A percentile compares a stretch with the other conserved stretches of the same genome.
Conservation (phyloP, 1,139 yeast genomes). For the Saccharomyces hybrid region DNA sequence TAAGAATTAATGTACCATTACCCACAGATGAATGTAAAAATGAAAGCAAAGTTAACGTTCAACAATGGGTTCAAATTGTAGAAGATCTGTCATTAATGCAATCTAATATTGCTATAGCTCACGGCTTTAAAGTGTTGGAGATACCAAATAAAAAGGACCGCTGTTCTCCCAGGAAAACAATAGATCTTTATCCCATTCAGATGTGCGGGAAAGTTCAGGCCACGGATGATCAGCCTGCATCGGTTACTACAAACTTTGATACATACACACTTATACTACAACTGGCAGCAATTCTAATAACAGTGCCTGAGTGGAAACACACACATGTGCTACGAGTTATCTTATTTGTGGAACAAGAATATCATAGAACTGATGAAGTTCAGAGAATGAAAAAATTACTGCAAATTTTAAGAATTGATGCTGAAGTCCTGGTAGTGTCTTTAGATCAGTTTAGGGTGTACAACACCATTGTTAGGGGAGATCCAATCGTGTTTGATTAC, state of each 20-base stretch:
- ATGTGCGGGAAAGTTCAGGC: constrained; percentile 77
- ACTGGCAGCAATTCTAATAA: constrained; percentile 81
- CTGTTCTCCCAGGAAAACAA: constrained; percentile 40
- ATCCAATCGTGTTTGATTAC: constrained; percentile 29
- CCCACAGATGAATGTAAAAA: constrained; percentile 81
- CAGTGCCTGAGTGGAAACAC: constrained; percentile 87
- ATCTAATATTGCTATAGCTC: constrained; percentile 88
- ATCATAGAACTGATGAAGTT: constrained; percentile 65
- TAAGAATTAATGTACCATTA: constrained; percentile 31
- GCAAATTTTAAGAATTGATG: constrained; percentile 73
- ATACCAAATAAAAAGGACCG: constrained; percentile 41
- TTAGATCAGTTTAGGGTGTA: constrained; percentile 60
- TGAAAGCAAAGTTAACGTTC: constrained; percentile 44
- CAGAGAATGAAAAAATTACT: constrained; percentile 54
- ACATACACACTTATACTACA: constrained; percentile 89
- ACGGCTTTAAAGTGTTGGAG: constrained; percentile 60
- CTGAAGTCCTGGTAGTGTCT: constrained; percentile 64
- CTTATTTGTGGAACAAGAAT: constrained; percentile 73
- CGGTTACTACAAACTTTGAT: constrained; percentile 82
- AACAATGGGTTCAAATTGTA: constrained; percentile 85
- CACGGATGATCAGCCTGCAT: constrained; percentile 46
- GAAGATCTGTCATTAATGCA: constrained; percentile 91
- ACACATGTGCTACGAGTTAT: constrained; percentile 70
- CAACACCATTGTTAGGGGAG: constrained; percentile 71
- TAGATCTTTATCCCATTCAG: constrained; percentile 91